Percentiles rank a stretch among this genome's conserved stretches.
Conservation (phyloP, 1,284 basidiomycete genomes). For the Coniferiporia sulphurascens region DNA sequence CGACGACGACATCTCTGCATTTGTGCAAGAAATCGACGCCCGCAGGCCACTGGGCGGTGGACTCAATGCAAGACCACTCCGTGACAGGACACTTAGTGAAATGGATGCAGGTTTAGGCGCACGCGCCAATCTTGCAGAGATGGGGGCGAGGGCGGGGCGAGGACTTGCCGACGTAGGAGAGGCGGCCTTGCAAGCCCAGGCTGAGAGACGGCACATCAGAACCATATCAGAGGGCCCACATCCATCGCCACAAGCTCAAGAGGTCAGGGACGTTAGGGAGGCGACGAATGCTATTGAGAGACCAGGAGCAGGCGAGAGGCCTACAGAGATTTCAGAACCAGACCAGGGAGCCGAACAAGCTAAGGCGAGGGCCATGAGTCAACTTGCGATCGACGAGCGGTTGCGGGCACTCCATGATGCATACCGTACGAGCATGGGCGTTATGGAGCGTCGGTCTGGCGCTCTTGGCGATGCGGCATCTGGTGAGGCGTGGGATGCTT, state of each 20-base stretch:
- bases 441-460: conserved; percentile 6
- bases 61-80: conserved; percentile 6
- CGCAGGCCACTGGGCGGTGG: conserved; percentile 50
- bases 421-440: conserved; percentile 51
- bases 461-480: not conserved
- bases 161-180: not conserved
- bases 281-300: conserved; percentile 23
- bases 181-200: not conserved
- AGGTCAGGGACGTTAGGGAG: not conserved
- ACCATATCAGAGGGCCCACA: conserved; percentile 13
- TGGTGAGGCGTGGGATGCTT: not conserved
- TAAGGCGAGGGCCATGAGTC: not conserved
- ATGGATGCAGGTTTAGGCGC: conserved; percentile 1
- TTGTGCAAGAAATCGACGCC: conserved; percentile 68
- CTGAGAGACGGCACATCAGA: not conserved
- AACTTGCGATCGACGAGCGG: conserved; percentile 55
- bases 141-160: not conserved
- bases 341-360: not conserved
- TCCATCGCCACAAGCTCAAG: not conserved
- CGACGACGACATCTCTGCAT: conserved; percentile 70
- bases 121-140: not conserved
- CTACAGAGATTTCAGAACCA: not conserved
- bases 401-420: conserved; percentile 59
- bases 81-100: conserved; percentile 17
- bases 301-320: conserved; percentile 30